Conservation (phyloP, 768 basidiomycete genomes). For the Podaxis rugospora region DNA sequence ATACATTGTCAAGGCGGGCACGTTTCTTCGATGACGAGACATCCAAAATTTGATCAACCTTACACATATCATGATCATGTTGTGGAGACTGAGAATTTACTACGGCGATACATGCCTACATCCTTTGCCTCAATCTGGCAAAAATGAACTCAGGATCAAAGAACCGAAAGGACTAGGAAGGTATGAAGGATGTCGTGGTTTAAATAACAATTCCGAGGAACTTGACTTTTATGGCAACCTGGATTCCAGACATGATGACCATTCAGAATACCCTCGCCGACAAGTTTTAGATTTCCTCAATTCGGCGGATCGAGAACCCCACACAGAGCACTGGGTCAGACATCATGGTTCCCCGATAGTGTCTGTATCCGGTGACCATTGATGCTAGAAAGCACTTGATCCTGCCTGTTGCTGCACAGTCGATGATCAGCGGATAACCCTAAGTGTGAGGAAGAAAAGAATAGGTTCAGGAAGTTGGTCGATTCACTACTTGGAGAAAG, state of each 20-base stretch:
- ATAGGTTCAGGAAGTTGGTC: neutral
- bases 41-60: neutral
- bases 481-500: slow-evolving; percentile 6
- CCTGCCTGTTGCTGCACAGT: slow-evolving; percentile 12
- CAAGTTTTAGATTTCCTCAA: neutral
- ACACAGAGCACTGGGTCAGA: neutral
- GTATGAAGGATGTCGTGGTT: neutral
- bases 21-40: neutral
- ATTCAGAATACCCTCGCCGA: neutral
- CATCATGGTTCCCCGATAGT: neutral
- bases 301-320: neutral
- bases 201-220: neutral
- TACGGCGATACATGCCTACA: neutral
- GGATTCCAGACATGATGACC: neutral
- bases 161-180: neutral
- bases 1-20: neutral
- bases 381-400: neutral
- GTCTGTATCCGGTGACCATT: too few relatives aligned
- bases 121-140: neutral
- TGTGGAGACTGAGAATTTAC: neutral
- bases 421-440: slow-evolving; percentile 15
- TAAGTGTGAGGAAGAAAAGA: neutral
- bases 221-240: neutral
- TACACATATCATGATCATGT: neutral
- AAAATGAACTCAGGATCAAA: neutral